Base-by-base conservation (phyloP, 2,329 filamentous ascomycete species). In the Corinectria fuckeliana region DNA sequence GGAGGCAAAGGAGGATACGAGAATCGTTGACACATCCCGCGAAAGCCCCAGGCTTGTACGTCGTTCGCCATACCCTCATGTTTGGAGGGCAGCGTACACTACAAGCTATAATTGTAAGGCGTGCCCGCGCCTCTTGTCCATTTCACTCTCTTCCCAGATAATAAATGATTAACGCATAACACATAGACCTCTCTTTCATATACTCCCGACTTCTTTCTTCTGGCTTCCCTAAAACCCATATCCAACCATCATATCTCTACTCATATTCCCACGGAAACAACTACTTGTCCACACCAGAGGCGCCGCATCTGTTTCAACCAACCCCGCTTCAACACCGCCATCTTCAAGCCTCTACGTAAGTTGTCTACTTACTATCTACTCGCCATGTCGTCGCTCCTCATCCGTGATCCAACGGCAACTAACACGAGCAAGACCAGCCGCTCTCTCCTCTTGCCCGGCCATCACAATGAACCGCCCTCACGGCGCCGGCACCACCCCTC, bases 391-490 rank as follows among this genome's bases (percentile, higher is more conserved):
- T 45, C 42, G n/a, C 5, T 30, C 9, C 18, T 25, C 42, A 28
- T 25, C 4, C 21, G 13, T n/a, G n/a, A n/a, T n/a, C 9, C 34
- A n/a, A 51, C 38, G 32, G 14, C 9, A 26, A 23, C 54, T 47
- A 45, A 32, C 30, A 32, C 36, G 13, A 41, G n/a, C 25, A 41
- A 47, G 32, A 5, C 9, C 16, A 6, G 3, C 2, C 10, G 16
- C 3, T 9, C 16, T 13, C 4, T 28, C 25, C 32, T 10, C 25
- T 21, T 30, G 7, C 39, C 25, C 16, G 26, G 36, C 20, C 30
- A 6, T 20, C 44, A 32, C 59, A 48, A 62, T 62, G 59, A 38
- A 44, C 18, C 20, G 10, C 21, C 23, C 21, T 13, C 36, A 53
- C 32, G 10, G 6, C 36, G 16, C 50, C 23, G 26, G 28, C 28